Evolutionary conservation across 2,329 filamentous ascomycete genomes (phyloP).

Genomic region (Nannizziopsis arthrosporioides): DNA sequence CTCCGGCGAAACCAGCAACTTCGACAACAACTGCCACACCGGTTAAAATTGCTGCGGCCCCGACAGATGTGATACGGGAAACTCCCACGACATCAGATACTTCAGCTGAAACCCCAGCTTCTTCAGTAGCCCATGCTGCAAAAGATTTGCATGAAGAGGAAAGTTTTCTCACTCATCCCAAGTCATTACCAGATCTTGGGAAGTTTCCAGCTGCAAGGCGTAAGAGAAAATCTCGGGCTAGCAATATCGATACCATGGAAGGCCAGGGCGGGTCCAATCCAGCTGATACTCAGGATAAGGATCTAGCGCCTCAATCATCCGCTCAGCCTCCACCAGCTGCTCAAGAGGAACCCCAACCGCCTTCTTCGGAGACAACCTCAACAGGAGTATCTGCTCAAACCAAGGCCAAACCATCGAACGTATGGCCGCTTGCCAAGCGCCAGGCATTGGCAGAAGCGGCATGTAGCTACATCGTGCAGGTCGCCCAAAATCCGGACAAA

Average conservation of each 20-base stretch:
- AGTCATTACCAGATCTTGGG: slow-evolving; percentile 11
- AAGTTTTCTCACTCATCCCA: not conserved
- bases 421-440: slow-evolving; percentile 42
- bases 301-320: not conserved
- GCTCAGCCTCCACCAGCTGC: too few species aligned
- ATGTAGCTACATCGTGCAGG: slow-evolving; percentile 35
- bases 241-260: not conserved
- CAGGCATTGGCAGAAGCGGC: slow-evolving; percentile 41
- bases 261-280: not conserved
- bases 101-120: too few species aligned
- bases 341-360: too few species aligned
- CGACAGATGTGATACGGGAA: too few species aligned
- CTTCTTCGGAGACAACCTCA: too few species aligned
- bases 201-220: slow-evolving; percentile 14
- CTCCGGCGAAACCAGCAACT: too few species aligned
- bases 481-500: slow-evolving; percentile 33
- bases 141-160: too few species aligned
- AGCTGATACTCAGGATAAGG: not conserved
- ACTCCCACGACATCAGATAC: too few species aligned
- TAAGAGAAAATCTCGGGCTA: slow-evolving; percentile 6
- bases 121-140: too few species aligned
- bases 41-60: too few species aligned
- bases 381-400: not conserved
- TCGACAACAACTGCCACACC: too few species aligned
- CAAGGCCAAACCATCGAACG: slow-evolving; percentile 22